A percentile compares a stretch with the other conserved stretches of the same genome.
Evolutionary conservation across 2,329 filamentous ascomycete species (phyloP).

Genomic region (Curvularia spicifera): DNA sequence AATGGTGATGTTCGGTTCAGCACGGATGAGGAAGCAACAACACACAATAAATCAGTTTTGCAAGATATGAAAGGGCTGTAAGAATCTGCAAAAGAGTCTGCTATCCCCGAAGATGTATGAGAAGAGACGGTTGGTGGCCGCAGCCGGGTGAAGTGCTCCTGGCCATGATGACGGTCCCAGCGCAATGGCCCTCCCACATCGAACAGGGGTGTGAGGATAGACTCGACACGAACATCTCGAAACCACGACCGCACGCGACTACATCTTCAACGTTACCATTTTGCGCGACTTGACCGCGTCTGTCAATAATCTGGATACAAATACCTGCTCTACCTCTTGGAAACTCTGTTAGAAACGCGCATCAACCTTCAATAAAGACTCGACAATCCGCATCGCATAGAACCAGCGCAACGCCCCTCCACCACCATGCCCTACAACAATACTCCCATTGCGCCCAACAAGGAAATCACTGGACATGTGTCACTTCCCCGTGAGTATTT

Average conservation of each 20-base stretch:
- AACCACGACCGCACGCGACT: conserved; percentile 17
- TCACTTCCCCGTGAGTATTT: conserved; percentile 76
- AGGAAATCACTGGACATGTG: conserved; percentile 83
- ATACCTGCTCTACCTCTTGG: no score
- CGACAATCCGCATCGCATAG: conserved; percentile 1
- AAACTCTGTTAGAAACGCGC: neutral
- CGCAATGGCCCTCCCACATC: conserved; percentile 3
- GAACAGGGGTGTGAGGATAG: conserved; percentile 12
- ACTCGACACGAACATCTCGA: conserved; percentile 1
- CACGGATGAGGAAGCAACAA: neutral
- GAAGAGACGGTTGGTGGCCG: neutral
- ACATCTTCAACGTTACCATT: neutral
- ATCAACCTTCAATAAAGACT: neutral
- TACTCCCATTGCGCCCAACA: conserved; percentile 76
- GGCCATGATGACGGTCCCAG: conserved; percentile 9
- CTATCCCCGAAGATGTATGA: neutral
- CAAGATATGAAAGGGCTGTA: neutral
- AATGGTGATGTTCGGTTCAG: neutral
- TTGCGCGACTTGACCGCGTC: conserved; percentile 19
- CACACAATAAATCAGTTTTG: neutral
- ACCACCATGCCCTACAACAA: conserved; percentile 82
- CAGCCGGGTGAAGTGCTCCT: neutral
- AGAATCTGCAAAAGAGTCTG: neutral
- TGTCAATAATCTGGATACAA: neutral
- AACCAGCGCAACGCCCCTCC: conserved; percentile 3